Evolutionary conservation across 1,284 basidiomycete genomes (phyloP).

Genomic region (Takashimella koratensis): DNA sequence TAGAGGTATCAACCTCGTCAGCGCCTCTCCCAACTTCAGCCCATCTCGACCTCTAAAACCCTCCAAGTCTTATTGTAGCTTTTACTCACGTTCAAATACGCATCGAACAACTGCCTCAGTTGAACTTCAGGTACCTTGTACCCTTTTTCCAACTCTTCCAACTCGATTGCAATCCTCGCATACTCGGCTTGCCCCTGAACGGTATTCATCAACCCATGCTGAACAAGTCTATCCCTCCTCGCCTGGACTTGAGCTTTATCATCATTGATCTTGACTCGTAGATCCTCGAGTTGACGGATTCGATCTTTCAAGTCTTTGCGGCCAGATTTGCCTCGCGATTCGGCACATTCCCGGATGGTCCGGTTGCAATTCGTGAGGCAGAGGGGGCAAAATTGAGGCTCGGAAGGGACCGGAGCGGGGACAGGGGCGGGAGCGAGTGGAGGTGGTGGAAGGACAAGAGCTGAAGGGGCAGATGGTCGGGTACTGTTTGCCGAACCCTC

Average conservation of each 20-base stretch:
- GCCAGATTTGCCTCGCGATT: slow-evolving; percentile 13
- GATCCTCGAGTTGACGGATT: slow-evolving; percentile 24
- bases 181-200: background rate
- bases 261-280: background rate
- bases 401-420: background rate
- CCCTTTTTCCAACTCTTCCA: background rate
- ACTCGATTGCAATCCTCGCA: background rate
- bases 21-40: too few relatives aligned
- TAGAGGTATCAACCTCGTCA: too few relatives aligned
- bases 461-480: background rate
- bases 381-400: slow-evolving; percentile 24
- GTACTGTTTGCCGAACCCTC: background rate
- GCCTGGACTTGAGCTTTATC: background rate
- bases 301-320: slow-evolving; percentile 30
- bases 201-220: background rate
- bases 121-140: background rate
- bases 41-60: too few relatives aligned
- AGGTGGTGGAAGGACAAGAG: background rate
- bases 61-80: too few relatives aligned
- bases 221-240: background rate
- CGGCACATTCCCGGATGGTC: slow-evolving; percentile 26
- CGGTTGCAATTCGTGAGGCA: slow-evolving; percentile 26
- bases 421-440: background rate
- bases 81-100: background rate
- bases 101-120: background rate